phyloP scores from a whole-genome alignment of 345 rosid species.

The Excoecaria cochinchinensis region DNA sequence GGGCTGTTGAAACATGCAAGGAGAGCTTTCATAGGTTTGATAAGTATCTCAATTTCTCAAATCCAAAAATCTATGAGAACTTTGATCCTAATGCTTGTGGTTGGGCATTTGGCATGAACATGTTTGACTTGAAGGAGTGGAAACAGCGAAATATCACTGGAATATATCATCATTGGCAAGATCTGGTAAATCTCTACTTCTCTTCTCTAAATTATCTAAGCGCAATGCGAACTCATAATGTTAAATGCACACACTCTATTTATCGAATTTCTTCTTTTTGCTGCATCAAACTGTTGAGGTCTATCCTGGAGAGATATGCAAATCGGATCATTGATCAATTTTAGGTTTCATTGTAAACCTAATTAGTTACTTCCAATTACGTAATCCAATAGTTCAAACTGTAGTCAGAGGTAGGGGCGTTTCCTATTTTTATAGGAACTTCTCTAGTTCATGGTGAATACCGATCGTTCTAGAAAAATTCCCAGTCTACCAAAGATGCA shows the following conservation, averaged over 20 bases:
- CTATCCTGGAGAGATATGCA: no score
- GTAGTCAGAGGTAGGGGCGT: no score
- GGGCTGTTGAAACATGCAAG: conserved; percentile 88
- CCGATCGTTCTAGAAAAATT: background rate
- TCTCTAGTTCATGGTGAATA: background rate
- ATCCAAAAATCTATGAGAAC: conserved; percentile 71
- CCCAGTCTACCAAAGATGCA: background rate
- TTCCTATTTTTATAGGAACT: no score
- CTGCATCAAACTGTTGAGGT: background rate
- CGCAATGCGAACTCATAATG: background rate
- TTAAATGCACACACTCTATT: background rate
- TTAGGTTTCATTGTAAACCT: no score
- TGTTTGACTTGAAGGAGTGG: conserved; percentile 96
- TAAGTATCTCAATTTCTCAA: conserved; percentile 95
- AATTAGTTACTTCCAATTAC: no score
- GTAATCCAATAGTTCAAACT: no score
- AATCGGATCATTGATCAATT: no score
- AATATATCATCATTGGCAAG: conserved; percentile 95
- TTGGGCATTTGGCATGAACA: conserved; percentile 99
- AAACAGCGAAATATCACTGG: conserved; percentile 79
- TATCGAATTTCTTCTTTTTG: background rate
- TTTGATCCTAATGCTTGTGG: conserved; percentile 85
- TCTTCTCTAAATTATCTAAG: background rate
- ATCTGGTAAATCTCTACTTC: conserved; percentile 52
- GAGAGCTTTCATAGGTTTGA: conserved; percentile 95